phyloP scores from a whole-genome alignment of 1,139 yeast genomes.

The Fermentozyma sake region DNA sequence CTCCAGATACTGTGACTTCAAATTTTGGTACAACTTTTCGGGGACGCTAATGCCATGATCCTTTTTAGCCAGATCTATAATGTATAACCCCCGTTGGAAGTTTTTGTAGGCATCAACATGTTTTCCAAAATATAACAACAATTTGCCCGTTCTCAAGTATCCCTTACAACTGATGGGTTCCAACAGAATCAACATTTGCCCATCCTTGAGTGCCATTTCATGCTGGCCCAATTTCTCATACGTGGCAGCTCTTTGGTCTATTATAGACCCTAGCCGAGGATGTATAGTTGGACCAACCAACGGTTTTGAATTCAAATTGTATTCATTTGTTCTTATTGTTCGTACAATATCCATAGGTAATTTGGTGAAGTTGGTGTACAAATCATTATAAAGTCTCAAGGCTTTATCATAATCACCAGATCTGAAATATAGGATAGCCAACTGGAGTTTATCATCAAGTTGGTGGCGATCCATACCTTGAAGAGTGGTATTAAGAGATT shows the following conservation, averaged over 20 bases:
- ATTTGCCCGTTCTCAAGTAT: slow-evolving; percentile 50
- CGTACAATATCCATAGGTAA: too few species aligned
- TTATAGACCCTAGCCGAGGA: slow-evolving; percentile 25
- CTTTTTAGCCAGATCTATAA: slow-evolving; percentile 22
- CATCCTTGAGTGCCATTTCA: slow-evolving; percentile 42
- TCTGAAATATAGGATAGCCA: slow-evolving; percentile 33
- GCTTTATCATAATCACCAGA: slow-evolving; percentile 26
- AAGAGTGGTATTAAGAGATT: too few species aligned
- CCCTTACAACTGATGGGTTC: slow-evolving; percentile 62
- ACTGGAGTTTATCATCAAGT: slow-evolving; percentile 24
- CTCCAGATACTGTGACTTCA: slow-evolving; percentile 21
- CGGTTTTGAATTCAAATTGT: slow-evolving; percentile 20
- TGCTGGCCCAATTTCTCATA: slow-evolving; percentile 45
- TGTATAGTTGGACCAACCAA: slow-evolving; percentile 23
- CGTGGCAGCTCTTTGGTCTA: slow-evolving; percentile 57
- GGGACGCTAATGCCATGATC: slow-evolving; percentile 22
- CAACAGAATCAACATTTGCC: slow-evolving; percentile 32
- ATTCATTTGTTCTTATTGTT: slow-evolving; percentile 17
- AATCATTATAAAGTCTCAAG: slow-evolving; percentile 12
- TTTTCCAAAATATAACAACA: slow-evolving; percentile 26
- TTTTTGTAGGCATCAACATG: slow-evolving; percentile 39
- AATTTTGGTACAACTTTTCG: slow-evolving; percentile 19
- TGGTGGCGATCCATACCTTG: slow-evolving; percentile 6
- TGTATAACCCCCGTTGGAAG: slow-evolving; percentile 37
- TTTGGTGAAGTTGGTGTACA: too few species aligned